Evolutionary conservation across 1,284 basidiomycete genomes (phyloP).

Genomic region (Cryptococcus maquisensis): DNA sequence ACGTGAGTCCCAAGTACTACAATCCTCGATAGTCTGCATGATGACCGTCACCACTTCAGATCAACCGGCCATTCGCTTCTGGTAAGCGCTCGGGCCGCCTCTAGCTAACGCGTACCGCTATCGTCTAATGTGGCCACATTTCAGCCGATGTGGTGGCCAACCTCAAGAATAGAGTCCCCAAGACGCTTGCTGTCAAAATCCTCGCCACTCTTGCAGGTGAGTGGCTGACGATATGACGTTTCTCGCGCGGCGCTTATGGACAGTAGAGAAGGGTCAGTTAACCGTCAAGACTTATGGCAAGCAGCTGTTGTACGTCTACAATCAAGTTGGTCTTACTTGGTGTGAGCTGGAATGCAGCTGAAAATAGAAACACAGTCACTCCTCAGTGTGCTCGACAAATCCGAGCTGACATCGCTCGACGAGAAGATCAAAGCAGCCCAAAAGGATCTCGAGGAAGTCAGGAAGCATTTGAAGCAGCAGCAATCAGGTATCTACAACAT

Average conservation of each 20-base stretch:
- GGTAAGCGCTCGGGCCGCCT: slow-evolving; percentile 23
- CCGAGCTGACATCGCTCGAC: slow-evolving; percentile 29
- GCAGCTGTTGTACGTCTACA: slow-evolving; percentile 56
- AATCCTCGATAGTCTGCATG: too few species aligned
- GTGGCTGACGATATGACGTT: background rate
- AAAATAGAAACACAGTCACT: slow-evolving; percentile 5
- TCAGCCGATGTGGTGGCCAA: slow-evolving; percentile 79
- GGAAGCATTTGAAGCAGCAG: slow-evolving; percentile 57
- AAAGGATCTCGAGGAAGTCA: slow-evolving; percentile 60
- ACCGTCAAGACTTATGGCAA: slow-evolving; percentile 59
- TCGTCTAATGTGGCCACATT: background rate
- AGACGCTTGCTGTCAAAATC: slow-evolving; percentile 75
- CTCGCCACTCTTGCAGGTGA: slow-evolving; percentile 66
- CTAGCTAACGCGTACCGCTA: background rate
- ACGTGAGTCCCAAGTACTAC: slow-evolving; percentile 19
- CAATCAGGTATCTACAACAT: slow-evolving; percentile 52
- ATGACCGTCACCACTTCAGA: slow-evolving; percentile 14
- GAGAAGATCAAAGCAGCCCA: slow-evolving; percentile 58
- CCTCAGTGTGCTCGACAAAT: slow-evolving; percentile 24
- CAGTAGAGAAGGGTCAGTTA: slow-evolving; percentile 39
- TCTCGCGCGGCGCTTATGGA: background rate
- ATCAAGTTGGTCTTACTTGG: slow-evolving; percentile 31
- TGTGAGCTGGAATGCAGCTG: background rate
- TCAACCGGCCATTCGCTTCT: slow-evolving; percentile 40
- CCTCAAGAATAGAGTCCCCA: slow-evolving; percentile 76